A percentile compares a stretch with the other conserved stretches of the same genome.
These are phyloP conservation scores for Plantago major DNA, from an alignment of 257 asterid species.

Conservation along the genomic window DNA sequence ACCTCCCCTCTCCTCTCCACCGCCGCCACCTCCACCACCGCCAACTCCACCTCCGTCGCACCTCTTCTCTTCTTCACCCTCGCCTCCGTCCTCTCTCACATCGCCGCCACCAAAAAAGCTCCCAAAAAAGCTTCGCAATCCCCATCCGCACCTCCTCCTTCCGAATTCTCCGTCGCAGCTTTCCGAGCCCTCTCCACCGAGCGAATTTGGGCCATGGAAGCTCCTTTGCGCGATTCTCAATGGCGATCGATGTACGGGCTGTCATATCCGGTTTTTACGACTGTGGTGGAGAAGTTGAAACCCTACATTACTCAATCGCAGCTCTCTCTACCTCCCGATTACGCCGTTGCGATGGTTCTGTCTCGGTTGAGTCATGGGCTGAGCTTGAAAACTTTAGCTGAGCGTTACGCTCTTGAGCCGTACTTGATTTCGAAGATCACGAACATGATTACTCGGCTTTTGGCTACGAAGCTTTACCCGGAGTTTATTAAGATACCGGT, in stretches of 20 bases:
- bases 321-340: slow-evolving; percentile 93
- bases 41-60: slow-evolving; percentile 79
- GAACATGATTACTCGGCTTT: slow-evolving; percentile 88
- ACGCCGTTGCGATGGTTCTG: slow-evolving; percentile 98
- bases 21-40: slow-evolving; percentile 43
- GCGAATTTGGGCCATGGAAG: slow-evolving; percentile 96
- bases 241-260: slow-evolving; percentile 94
- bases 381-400: slow-evolving; percentile 69
- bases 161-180: slow-evolving; percentile 89
- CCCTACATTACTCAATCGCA: slow-evolving; percentile 92
- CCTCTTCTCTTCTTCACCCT: slow-evolving; percentile 96
- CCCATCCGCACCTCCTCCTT: slow-evolving; percentile 40
- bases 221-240: slow-evolving; percentile 90
- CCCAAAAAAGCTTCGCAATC: slow-evolving; percentile 22
- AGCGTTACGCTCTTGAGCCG: slow-evolving; percentile 92
- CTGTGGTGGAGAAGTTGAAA: slow-evolving; percentile 86
- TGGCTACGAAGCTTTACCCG: slow-evolving; percentile 94
- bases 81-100: slow-evolving; percentile 88
- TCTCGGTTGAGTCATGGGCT: slow-evolving; percentile 81
- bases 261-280: slow-evolving; percentile 90
- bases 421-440: slow-evolving; percentile 88
- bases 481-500: slow-evolving; percentile 86
- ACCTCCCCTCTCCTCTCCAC: slow-evolving; percentile 74
- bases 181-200: slow-evolving; percentile 97
- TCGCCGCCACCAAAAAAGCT: slow-evolving; percentile 45